Base-by-base conservation (phyloP, 2,329 filamentous ascomycete species). In the Grosmannia serpens region DNA sequence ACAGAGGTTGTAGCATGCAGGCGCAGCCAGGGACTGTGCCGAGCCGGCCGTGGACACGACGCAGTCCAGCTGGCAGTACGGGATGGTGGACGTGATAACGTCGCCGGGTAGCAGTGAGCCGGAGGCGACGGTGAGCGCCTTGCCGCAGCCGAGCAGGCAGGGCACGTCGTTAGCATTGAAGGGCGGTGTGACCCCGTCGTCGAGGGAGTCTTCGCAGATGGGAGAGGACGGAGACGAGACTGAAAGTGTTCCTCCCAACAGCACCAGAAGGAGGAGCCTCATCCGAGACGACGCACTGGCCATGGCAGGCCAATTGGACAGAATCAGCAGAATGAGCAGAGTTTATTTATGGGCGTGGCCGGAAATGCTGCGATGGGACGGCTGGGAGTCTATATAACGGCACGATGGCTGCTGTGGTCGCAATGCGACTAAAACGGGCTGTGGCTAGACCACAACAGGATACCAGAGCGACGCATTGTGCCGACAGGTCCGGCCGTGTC, bases 161-260 rank as follows among this genome's bases (percentile, higher is more conserved):
- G 55, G 55, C 6, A 57, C 46, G 29, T 7, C 35, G 27, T 57
- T 57, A 27, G 29, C 29, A 11, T 51, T 26, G 20, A 57, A 57
- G n/a, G 55, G 55, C 6, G 46, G 44, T 10, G 33, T 44, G 50
- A n/a, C 29, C 31, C 17, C 41, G 44, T 41, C 46, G 31, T 57
- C 29, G 31, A 57, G 27, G 20, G 55, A 50, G 46, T 57, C 55
- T 29, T 57, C 46, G 35, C 55, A 57, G 46, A 57, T 57, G 31
- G 31, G 29, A 31, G 51, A 9, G 4, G 51, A 22, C 2, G 17
- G 8, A 7, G 22, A n/a, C 44, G 44, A 15, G 44, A 8, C 15
- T 20, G 44, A 46, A 8, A 17, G 9, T 3, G 44, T 17, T 8
- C 44, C 10, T 5, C 31, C 31, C 31, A 33, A 10, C 31, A 33